Base-by-base conservation (phyloP, 805 yeast species). In the Zygotorulaspora chibaensis region DNA sequence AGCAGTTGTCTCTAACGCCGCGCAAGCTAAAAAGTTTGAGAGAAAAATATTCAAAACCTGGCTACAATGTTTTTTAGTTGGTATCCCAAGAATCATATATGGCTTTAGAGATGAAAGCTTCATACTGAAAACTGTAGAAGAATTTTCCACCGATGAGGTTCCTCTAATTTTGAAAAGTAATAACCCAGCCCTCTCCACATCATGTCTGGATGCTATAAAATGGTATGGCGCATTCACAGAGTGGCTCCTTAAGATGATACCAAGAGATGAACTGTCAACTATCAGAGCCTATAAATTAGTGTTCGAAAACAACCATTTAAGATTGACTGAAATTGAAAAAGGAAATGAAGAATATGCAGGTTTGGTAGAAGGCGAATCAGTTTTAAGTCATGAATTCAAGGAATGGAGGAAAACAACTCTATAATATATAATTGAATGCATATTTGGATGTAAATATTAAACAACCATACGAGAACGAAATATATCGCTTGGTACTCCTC, bases 31-130 rank as follows among this genome's bases (percentile, higher is more conserved):
- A 31, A 73, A 62, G 15, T 88, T 91, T 60, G 96, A 91, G 60
- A 75, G 73, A 44, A 89, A 88, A 65, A 68, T 93, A 37, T 79
- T 84, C 61, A 77, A 72, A 50, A 76, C 95, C 0, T 93, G 99
- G 99, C 87, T 95, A 2, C 98, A 89, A 68, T 84, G 96, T 51
- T 93, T 89, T 63, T 70, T 93, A 17, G 72, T 87, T 37, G 99
- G 99, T 3, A 76, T 93, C 16, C 81, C 84, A n/a, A 77, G 77
- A 47, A 74, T 91, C 3, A 75, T 86, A 3, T 87, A 87, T 60
- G 99, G 97, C 0, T 93, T 85, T 65, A 75, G 96, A 54, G 95
- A 88, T 61, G 84, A 84, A 13, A 67, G 79, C 28, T 72, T 84
- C 35, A 63, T 75, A n/a, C 67, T 91, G 45, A 70, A 75, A 51